Evolutionary conservation across 2,329 filamentous ascomycete species (phyloP), one percentile per base, ranked within the genome.

Genomic region (Ophiostoma tasmaniense): DNA sequence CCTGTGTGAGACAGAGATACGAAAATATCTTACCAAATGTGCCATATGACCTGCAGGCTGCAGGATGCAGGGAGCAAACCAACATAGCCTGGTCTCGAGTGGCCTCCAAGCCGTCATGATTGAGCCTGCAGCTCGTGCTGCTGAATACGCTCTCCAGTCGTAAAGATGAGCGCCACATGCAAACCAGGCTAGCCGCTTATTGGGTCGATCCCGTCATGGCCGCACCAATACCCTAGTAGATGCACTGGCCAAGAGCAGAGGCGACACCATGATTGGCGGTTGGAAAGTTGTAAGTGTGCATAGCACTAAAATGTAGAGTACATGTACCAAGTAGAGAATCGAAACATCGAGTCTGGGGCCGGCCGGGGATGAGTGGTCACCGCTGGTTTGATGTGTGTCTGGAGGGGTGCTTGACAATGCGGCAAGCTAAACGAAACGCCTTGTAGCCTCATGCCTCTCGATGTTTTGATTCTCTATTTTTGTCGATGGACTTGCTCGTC

Each of bases 141-240:
- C 50, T 55, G 50, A 55, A 55, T 55, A 55, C 50, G 50, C 28
- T 42, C 8, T 17, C 33, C 37, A 39, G n/a, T 39, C 64, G 37
- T 65, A 25, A 62, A 50, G 69, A 67, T 67, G 71, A 67, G 42
- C 68, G 66, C 55, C 71, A 67, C 62, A 71, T 70, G 69, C 68
- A 67, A 55, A 59, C 33, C 39, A 39, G 65, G 13, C 66, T 52
- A 37, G 70, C 66, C 64, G 67, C 66, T 69, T 59, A 73, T 72
- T 73, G 72, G 72, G 66, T 66, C 67, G 68, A 70, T 70, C 70
- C 69, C 62, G 67, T 55, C 50, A 55, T 55, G 50, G n/a, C 22
- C 67, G 39, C 66, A 45, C 69, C 69, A 55, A 65, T 61, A 8
- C 45, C 66, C 69, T 62, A 39, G 66, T 35, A 37, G 42, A 61